Base-by-base conservation (phyloP, 345 rosid species). In the Ricinus communis region DNA sequence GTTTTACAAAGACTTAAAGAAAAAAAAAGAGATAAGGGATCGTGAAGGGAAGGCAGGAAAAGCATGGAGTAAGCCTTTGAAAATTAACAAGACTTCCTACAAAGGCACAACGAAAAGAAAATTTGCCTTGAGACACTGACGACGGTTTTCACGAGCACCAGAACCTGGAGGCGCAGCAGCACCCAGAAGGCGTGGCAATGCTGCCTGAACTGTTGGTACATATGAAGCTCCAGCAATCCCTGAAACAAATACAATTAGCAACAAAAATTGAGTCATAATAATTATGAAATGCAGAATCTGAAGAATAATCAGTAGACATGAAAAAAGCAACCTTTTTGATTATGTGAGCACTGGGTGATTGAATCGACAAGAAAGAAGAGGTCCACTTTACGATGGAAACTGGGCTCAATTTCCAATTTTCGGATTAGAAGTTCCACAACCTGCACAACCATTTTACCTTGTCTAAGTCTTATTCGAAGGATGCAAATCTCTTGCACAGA, bases 351-450 rank as follows among this genome's bases (percentile, higher is more conserved):
- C 62, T 92, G 99, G 61, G 90, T 90, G 78, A 95, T 95, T 36
- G 99, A 95, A 80, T 95, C 98, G 69, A 95, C 94, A 22, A 92
- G 97, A 82, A 95, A 92, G 82, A 95, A 92, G 66, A 95, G 72
- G 81, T 95, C 93, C 82, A 95, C 93, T 81, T 85, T 92, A 54
- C 97, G 89, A 75, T 83, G 88, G 72, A 79, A 92, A 79, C 85
- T 90, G 70, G 96, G 84, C 83, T 92, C 99, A 73, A 72, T 82
- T 84, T 90, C 97, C 84, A 95, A 82, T 80, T 92, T 95, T 54
- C 83, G 86, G 71, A 95, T 90, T 47, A 95, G 84, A 72, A 95
- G 91, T 69, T 95, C 98, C 66, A 92, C 93, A 77, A 94, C 96
- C 98, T 91, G 90, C 77, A 83, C 25, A 46, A 54, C 51, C 50